Evolutionary conservation across 495 filamentous ascomycete genomes (phyloP).

Genomic region (Penicillium desertorum): DNA sequence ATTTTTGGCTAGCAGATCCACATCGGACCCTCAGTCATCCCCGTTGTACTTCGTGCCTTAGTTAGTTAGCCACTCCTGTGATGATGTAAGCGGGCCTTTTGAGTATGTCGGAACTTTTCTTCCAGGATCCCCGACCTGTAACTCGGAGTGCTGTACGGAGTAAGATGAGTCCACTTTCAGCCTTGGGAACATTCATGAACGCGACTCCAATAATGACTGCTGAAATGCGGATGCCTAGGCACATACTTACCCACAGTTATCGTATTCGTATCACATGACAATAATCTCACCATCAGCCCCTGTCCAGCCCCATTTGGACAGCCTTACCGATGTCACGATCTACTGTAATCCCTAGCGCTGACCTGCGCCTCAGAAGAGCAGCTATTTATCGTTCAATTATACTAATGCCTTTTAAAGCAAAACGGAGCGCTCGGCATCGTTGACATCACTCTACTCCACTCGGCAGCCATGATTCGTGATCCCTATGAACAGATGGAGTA

Average conservation of each 20-base stretch:
- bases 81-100: too few relatives aligned
- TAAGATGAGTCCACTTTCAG: not conserved
- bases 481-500: constrained; percentile 11
- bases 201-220: not conserved
- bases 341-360: not conserved
- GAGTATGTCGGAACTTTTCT: too few relatives aligned
- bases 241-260: not conserved
- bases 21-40: not conserved
- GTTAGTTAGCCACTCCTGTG: too few relatives aligned
- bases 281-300: not conserved
- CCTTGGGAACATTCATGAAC: not conserved
- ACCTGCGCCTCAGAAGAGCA: not conserved
- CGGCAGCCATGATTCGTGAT: constrained; percentile 19
- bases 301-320: not conserved
- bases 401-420: not conserved
- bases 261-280: not conserved
- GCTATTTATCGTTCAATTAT: not conserved
- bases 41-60: not conserved
- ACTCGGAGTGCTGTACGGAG: too few relatives aligned
- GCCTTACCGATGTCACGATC: not conserved
- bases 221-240: constrained; percentile 4
- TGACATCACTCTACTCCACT: constrained; percentile 26
- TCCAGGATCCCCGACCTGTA: too few relatives aligned
- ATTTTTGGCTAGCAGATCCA: not conserved
- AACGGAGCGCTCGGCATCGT: not conserved